Evolutionary conservation across 352 stramenopile species (phyloP).

Genomic region (Peronosclerospora sorghi): DNA sequence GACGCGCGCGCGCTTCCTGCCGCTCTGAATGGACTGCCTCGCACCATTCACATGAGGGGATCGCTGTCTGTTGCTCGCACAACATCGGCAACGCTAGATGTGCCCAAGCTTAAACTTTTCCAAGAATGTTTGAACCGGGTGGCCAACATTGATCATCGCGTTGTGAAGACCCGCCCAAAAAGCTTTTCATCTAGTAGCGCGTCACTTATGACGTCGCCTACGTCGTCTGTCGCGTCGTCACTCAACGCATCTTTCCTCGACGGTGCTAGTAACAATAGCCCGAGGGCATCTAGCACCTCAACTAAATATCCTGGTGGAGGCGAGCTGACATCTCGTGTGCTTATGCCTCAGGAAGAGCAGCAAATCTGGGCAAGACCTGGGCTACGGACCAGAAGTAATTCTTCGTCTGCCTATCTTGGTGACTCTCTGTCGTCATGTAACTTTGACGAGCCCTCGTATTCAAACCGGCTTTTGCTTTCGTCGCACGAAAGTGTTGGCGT

Average conservation of each 20-base stretch:
- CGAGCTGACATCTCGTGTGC: slow-evolving; percentile 16
- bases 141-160: slow-evolving; percentile 3
- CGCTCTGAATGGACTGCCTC: slow-evolving; percentile 31
- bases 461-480: slow-evolving; percentile 12
- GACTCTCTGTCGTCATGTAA: slow-evolving; percentile 14
- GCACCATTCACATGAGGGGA: slow-evolving; percentile 22
- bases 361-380: slow-evolving; percentile 19
- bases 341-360: slow-evolving; percentile 26
- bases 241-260: slow-evolving; percentile 53
- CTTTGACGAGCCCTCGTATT: slow-evolving; percentile 19
- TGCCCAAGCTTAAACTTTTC: slow-evolving; percentile 54
- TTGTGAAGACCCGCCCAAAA: slow-evolving; percentile 24
- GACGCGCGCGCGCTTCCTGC: slow-evolving; percentile 40
- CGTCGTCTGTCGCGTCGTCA: slow-evolving; percentile 52
- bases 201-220: slow-evolving; percentile 53
- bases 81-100: slow-evolving; percentile 41
- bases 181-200: slow-evolving; percentile 56
- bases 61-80: slow-evolving; percentile 37
- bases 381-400: slow-evolving; percentile 27
- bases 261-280: slow-evolving; percentile 15
- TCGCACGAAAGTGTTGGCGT: slow-evolving; percentile 8
- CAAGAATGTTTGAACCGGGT: slow-evolving; percentile 32
- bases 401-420: slow-evolving; percentile 30
- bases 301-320: slow-evolving; percentile 15
- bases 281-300: slow-evolving; percentile 13